Percentiles rank a stretch among this genome's conserved stretches.
Conservation (phyloP, 805 yeast genomes). For the Zygosaccharomyces siamensis region DNA sequence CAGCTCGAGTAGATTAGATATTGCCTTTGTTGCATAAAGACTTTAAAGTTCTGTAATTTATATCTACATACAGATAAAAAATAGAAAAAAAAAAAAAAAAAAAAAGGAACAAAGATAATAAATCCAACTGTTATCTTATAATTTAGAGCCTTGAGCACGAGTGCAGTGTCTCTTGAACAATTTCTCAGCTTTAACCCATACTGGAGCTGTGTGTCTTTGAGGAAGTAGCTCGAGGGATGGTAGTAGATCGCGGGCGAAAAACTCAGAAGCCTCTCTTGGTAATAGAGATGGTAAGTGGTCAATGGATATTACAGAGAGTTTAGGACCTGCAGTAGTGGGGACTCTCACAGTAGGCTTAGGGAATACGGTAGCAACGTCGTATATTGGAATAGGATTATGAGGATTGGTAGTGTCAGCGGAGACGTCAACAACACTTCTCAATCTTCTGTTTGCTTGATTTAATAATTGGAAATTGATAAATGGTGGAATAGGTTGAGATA, state of each 20-base stretch:
- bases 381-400: conserved; percentile 95
- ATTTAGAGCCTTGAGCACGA: conserved; percentile 52
- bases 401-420: conserved; percentile 99
- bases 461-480: conserved; percentile 69
- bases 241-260: conserved; percentile 77
- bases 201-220: conserved; percentile 75
- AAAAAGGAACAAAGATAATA: neutral
- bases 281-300: conserved; percentile 94
- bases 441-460: conserved; percentile 62
- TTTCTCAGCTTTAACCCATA: conserved; percentile 85
- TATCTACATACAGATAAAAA: conserved; percentile 6
- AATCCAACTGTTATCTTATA: conserved; percentile 24
- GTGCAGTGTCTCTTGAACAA: conserved; percentile 81
- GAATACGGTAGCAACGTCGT: conserved; percentile 84
- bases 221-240: conserved; percentile 87
- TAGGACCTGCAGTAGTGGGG: conserved; percentile 73
- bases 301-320: conserved; percentile 85
- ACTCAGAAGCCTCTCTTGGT: conserved; percentile 97
- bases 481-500: conserved; percentile 91
- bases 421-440: conserved; percentile 93
- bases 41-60: conserved; percentile 7
- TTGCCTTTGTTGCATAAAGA: neutral
- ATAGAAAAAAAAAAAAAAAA: neutral
- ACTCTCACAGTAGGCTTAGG: conserved; percentile 86
- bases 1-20: conserved; percentile 44